phyloP scores from a whole-genome alignment of 2,329 filamentous ascomycete genomes.

The Aspergillus latus region DNA sequence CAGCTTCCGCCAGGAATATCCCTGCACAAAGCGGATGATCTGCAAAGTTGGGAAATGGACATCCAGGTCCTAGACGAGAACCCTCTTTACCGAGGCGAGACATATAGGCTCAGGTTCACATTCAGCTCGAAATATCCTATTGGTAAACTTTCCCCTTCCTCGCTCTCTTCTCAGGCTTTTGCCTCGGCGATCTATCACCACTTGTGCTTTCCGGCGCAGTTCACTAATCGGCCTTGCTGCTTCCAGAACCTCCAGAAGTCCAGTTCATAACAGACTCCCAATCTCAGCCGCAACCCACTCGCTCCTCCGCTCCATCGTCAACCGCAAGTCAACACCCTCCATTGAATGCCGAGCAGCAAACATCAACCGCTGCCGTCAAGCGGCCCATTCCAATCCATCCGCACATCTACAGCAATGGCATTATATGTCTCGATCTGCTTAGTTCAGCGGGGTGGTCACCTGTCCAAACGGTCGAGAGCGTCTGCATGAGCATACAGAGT shows the following conservation, averaged over 20 bases:
- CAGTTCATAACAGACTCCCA: slow-evolving; percentile 61
- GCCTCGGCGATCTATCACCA: not conserved
- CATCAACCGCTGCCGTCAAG: slow-evolving; percentile 33
- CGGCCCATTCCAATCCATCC: slow-evolving; percentile 85
- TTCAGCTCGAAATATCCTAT: slow-evolving; percentile 88
- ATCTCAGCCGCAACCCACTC: not conserved
- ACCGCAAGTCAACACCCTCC: not conserved
- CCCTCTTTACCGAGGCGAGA: slow-evolving; percentile 78
- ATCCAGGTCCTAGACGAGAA: slow-evolving; percentile 88
- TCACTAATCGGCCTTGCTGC: not conserved
- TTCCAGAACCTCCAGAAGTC: slow-evolving; percentile 86
- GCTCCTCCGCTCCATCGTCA: not conserved
- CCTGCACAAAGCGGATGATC: slow-evolving; percentile 76
- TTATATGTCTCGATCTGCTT: slow-evolving; percentile 94
- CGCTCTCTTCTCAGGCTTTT: not conserved
- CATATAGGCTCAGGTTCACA: slow-evolving; percentile 80
- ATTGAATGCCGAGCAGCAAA: not conserved
- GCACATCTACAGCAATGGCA: slow-evolving; percentile 97
- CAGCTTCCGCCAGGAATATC: slow-evolving; percentile 68
- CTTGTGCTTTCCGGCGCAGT: not conserved
- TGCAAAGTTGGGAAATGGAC: slow-evolving; percentile 89
- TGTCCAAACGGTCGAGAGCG: slow-evolving; percentile 93
- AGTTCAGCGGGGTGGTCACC: slow-evolving; percentile 89
- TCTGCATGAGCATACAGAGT: slow-evolving; percentile 96
- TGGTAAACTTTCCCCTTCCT: slow-evolving; percentile 54